phyloP scores from a whole-genome alignment of 2,329 filamentous ascomycete genomes.

The Volutella citrinella region DNA sequence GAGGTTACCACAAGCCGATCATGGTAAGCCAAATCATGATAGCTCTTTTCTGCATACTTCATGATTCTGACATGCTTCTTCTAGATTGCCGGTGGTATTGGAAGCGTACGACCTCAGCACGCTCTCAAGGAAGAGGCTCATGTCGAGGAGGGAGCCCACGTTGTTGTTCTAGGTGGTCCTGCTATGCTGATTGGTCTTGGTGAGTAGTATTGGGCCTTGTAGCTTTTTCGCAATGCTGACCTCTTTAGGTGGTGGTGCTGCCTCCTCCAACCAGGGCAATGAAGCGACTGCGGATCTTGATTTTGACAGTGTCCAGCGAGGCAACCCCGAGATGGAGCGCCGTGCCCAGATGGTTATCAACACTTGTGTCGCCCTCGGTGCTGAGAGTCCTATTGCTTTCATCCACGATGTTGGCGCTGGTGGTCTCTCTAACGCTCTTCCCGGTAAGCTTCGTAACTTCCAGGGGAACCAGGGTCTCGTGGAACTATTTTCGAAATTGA shows the following conservation, averaged over 20 bases:
- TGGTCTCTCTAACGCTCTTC: slow-evolving; percentile 71
- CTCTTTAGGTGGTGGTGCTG: slow-evolving; percentile 68
- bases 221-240: background rate
- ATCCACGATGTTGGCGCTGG: slow-evolving; percentile 98
- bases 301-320: slow-evolving; percentile 95
- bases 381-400: slow-evolving; percentile 86
- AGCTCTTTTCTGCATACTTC: background rate
- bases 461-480: too few relatives aligned
- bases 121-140: slow-evolving; percentile 78
- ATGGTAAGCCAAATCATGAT: slow-evolving; percentile 48
- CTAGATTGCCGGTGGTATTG: slow-evolving; percentile 85
- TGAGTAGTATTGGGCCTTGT: background rate
- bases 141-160: slow-evolving; percentile 82
- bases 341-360: slow-evolving; percentile 98
- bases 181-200: slow-evolving; percentile 98
- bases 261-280: slow-evolving; percentile 84
- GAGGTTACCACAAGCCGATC: slow-evolving; percentile 97
- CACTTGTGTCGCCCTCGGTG: slow-evolving; percentile 79
- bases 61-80: background rate
- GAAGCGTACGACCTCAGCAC: slow-evolving; percentile 86
- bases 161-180: slow-evolving; percentile 90
- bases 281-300: slow-evolving; percentile 90
- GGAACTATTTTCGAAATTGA: too few relatives aligned
- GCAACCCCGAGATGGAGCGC: slow-evolving; percentile 94
- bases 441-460: slow-evolving; percentile 8